Base-by-base conservation (phyloP, 768 basidiomycete genomes). In the Tricholoma terreum region DNA sequence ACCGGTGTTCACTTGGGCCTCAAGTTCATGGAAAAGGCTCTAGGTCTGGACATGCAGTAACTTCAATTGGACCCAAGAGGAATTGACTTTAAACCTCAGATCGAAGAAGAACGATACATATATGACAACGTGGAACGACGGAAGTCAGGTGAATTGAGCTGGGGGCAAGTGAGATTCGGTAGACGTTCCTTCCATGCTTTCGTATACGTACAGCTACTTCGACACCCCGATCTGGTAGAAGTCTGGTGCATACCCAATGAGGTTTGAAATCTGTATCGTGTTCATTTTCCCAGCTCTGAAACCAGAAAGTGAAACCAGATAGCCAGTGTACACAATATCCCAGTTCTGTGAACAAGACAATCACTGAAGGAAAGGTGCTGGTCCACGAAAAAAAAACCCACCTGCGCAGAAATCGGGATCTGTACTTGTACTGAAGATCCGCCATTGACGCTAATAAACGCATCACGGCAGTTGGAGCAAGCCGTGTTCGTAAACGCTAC, bases 391-490 rank as follows among this genome's bases (percentile, higher is more conserved):
- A 46, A 19, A 40, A 8, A 35, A 63, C 71, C 33, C 57, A 79
- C 78, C 75, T 81, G 77, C 9, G 69, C 78, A 24, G 79, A 79
- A 54, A 81, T 72, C 2, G 79, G 78, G 74, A 80, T 75, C 58
- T 80, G 76, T 14, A 69, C 74, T 63, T 77, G 73, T 4, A 79
- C 73, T 3, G 74, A 66, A 6, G 71, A 55, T 6, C 76, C 78
- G 14, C 76, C 77, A 58, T 80, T 81, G 9, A 81, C 72, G 58
- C 78, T 79, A 35, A 80, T 69, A 42, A 75, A 75, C 9, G 75
- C 74, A 46, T 79, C 75, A 40, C 80, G 75, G 63, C 78, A 80
- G 60, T 81, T 81, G 6, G 80, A 79, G 66, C 79, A 80, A 8
- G 62, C 78, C 0, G 74, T 76, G 62, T 80, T 79, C 53, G 64